Evolutionary conservation across 306 rosid species (phyloP), one percentile per base, ranked within the genome.

Genomic region (Glycine tomentella): DNA sequence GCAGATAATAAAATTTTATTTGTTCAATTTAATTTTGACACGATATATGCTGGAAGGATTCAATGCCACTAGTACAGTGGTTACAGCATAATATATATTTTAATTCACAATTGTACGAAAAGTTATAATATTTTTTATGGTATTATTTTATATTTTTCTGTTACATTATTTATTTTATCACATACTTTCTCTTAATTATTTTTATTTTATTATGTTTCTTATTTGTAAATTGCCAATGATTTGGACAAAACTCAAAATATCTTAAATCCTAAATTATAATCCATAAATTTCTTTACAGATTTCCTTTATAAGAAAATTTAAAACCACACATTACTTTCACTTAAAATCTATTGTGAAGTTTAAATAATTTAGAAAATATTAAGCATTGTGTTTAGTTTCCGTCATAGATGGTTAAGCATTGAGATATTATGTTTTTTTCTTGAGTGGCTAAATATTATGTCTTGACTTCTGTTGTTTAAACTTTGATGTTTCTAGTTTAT

Each of bases 31-130:
- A 40, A 10, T 76, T 69, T 59, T 69, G 86, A 73, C 36, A 72
- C 1, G 42, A 61, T 61, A 6, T 20, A 44, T 57, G 20, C 4
- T 31, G 59, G 70, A n/a, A 69, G 34, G 76, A 69, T 79, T 79
- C 77, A 79, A 58, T 72, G 78, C 63, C n/a, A 36, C 76, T 8
- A 52, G 73, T 61, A 38, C 9, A 48, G 63, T 70, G 83, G 63
- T 58, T 58, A 45, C 40, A 40, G 16, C 72, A 31, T 10, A 33
- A 49, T 63, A 11, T 70, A 25, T 25, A 25, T 25, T n/a, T 79
- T 44, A 14, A 42, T 40, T 8, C 33, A 42, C 36, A 10, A 11
- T 16, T 11, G 63, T 50, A 40, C 25, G 52, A 14, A 42, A 40
- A 77, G 34, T 8, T 16, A 15, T 51, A 42, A 58, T 58, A 25